phyloP scores from a whole-genome alignment of 2,329 filamentous ascomycete genomes.

The Aspergillus phoenicis region DNA sequence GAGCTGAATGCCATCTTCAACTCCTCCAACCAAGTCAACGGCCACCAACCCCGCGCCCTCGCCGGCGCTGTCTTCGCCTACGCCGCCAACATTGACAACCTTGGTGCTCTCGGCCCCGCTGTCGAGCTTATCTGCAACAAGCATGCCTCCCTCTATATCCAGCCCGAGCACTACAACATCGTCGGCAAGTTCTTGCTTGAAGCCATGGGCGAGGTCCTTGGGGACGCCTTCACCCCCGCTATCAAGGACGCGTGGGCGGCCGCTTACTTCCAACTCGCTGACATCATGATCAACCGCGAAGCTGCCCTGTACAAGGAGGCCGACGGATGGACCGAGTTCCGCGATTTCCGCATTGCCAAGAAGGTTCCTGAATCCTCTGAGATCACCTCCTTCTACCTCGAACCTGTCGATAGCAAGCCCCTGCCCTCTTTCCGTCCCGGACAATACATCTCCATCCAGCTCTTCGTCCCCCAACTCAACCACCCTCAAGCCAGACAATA shows the following conservation, averaged over 20 bases:
- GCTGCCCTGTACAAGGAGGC: slow-evolving; percentile 63
- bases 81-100: slow-evolving; percentile 70
- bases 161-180: slow-evolving; percentile 69
- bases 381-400: slow-evolving; percentile 71
- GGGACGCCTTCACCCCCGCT: slow-evolving; percentile 66
- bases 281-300: slow-evolving; percentile 71
- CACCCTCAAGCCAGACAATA: slow-evolving; percentile 71
- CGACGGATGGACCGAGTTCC: slow-evolving; percentile 67
- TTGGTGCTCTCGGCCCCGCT: slow-evolving; percentile 59
- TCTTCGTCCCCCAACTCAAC: slow-evolving; percentile 61
- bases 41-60: slow-evolving; percentile 70
- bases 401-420: slow-evolving; percentile 62
- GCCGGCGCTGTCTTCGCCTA: slow-evolving; percentile 71
- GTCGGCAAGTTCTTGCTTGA: slow-evolving; percentile 70
- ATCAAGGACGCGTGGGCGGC: slow-evolving; percentile 69
- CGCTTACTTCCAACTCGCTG: slow-evolving; percentile 73
- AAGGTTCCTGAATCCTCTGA: slow-evolving; percentile 69
- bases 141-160: slow-evolving; percentile 70
- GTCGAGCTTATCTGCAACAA: slow-evolving; percentile 75
- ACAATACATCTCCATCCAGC: slow-evolving; percentile 69
- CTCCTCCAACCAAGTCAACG: slow-evolving; percentile 66
- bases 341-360: slow-evolving; percentile 65
- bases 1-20: slow-evolving; percentile 73
- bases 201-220: slow-evolving; percentile 68
- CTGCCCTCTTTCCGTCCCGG: slow-evolving; percentile 68